Evolutionary conservation across 805 yeast species (phyloP).

Genomic region (Pichia ethanolica): DNA sequence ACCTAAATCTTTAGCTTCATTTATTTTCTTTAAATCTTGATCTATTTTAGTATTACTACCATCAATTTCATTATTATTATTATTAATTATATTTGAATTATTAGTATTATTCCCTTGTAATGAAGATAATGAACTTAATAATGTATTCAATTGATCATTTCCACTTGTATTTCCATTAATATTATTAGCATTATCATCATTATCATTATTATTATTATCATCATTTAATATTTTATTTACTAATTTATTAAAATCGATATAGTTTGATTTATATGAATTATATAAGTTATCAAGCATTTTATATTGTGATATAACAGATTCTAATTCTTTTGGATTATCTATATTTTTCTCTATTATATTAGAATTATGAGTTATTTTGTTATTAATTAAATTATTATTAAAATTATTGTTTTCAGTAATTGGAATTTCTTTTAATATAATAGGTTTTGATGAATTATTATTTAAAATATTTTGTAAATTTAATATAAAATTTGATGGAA

Average conservation of each 20-base stretch:
- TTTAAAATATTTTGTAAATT: slow-evolving; percentile 7
- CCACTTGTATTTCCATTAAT: background rate
- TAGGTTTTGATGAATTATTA: background rate
- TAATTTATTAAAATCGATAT: slow-evolving; percentile 17
- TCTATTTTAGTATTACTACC: background rate
- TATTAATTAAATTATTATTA: no score
- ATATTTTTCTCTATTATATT: no score
- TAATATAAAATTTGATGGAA: slow-evolving; percentile 21
- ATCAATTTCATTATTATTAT: background rate
- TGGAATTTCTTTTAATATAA: no score
- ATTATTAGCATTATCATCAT: background rate
- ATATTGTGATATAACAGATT: slow-evolving; percentile 4
- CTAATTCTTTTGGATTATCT: slow-evolving; percentile 1
- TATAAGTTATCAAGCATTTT: background rate
- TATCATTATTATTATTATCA: background rate
- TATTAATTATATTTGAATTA: background rate
- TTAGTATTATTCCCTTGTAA: background rate
- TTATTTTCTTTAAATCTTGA: background rate
- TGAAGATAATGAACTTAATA: slow-evolving; percentile 5
- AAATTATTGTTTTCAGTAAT: no score
- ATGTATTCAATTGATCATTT: background rate
- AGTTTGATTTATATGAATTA: slow-evolving; percentile 16
- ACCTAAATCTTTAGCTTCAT: slow-evolving; percentile 15
- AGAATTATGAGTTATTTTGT: no score
- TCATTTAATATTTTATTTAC: background rate